A percentile compares a stretch with the other conserved stretches of the same genome.
Conservation (phyloP, 345 rosid genomes). For the Rhodamnia argentea region DNA sequence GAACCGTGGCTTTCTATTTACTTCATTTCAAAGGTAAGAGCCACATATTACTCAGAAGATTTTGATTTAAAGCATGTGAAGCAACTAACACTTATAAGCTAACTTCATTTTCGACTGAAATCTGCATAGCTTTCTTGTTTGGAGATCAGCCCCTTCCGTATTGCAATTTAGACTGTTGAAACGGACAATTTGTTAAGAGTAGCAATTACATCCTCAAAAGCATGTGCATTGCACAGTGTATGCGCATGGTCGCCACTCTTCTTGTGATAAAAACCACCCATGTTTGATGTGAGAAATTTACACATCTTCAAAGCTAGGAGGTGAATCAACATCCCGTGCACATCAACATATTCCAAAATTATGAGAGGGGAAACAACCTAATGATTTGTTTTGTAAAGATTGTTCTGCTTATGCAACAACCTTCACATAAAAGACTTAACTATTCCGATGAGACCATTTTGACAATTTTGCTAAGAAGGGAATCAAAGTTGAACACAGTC, state of each 20-base stretch:
- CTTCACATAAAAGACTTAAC: background rate
- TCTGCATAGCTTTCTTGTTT: no score
- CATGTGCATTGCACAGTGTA: background rate
- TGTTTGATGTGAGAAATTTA: background rate
- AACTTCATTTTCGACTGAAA: no score
- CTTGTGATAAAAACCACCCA: background rate
- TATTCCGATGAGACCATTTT: background rate
- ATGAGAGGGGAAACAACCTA: background rate
- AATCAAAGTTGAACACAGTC: background rate
- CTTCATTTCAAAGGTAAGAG: no score
- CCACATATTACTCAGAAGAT: no score
- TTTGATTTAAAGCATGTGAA: no score
- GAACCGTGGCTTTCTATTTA: no score
- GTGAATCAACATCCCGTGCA: background rate
- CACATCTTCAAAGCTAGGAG: background rate
- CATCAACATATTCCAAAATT: background rate
- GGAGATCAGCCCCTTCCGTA: no score
- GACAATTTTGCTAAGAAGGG: background rate
- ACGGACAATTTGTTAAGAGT: no score
- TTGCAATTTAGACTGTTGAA: no score
- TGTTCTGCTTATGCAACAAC: background rate
- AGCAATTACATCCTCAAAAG: background rate
- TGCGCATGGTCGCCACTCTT: background rate
- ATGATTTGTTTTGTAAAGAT: background rate
- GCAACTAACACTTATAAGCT: no score